Conservation (phyloP, 108 stramenopile genomes). For the Skeletonema marinoi region DNA sequence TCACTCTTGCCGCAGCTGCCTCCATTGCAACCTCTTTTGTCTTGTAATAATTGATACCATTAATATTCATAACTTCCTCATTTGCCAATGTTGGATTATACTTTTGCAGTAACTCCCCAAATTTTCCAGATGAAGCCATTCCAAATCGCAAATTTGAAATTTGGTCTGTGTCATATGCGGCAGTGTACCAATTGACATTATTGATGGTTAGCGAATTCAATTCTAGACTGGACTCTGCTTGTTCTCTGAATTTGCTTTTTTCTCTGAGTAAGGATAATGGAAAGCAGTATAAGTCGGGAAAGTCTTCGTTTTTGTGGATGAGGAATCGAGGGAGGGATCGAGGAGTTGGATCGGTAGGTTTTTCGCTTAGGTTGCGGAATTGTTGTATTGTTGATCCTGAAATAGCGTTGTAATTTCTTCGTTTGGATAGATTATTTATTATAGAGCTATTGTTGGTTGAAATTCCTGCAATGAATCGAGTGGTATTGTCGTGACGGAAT, state of each 20-base stretch:
- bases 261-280: not conserved
- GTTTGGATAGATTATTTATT: not conserved
- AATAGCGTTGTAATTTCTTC: not conserved
- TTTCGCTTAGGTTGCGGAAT: not conserved
- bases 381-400: not conserved
- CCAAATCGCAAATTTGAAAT: not conserved
- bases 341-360: not conserved
- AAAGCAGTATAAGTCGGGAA: not conserved
- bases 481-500: not conserved
- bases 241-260: not conserved
- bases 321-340: too few species aligned
- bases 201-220: not conserved
- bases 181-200: slow-evolving; percentile 23
- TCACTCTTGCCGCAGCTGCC: not conserved
- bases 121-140: not conserved
- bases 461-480: not conserved
- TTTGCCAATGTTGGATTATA: not conserved
- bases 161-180: not conserved
- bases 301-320: not conserved
- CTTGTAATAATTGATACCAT: not conserved
- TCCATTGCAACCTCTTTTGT: not conserved
- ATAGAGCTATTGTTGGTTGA: not conserved
- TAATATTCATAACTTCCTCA: not conserved
- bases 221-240: not conserved
- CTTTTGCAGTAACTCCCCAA: not conserved